These are phyloP conservation scores for Recurvomyces mirabilis DNA, from an alignment of 495 filamentous ascomycete genomes.

Conservation along the genomic window DNA sequence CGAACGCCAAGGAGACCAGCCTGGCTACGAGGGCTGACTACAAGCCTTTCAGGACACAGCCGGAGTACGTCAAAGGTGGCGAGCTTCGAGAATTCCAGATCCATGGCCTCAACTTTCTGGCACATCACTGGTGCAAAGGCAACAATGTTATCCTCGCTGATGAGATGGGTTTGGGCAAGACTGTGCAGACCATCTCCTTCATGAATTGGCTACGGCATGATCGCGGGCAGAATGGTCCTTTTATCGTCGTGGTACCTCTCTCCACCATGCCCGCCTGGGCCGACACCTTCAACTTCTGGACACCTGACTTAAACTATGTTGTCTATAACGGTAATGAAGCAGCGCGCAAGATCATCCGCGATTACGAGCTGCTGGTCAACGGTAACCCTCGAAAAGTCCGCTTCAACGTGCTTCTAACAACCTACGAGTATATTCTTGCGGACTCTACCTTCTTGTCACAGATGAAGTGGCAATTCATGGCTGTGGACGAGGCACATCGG, in stretches of 20 bases:
- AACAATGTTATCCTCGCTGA: slow-evolving; percentile 95
- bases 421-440: slow-evolving; percentile 83
- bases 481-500: slow-evolving; percentile 91
- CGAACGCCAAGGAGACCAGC: slow-evolving; percentile 63
- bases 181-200: slow-evolving; percentile 92
- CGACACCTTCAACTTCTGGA: slow-evolving; percentile 94
- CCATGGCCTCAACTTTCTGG: slow-evolving; percentile 85
- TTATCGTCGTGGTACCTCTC: slow-evolving; percentile 87
- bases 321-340: slow-evolving; percentile 84
- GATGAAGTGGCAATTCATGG: slow-evolving; percentile 95
- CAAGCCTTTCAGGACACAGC: slow-evolving; percentile 64
- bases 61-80: slow-evolving; percentile 72
- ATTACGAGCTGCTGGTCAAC: slow-evolving; percentile 78
- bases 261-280: slow-evolving; percentile 97
- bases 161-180: slow-evolving; percentile 98
- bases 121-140: slow-evolving; percentile 81
- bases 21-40: slow-evolving; percentile 58
- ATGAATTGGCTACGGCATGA: slow-evolving; percentile 97
- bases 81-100: slow-evolving; percentile 89
- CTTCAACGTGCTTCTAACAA: slow-evolving; percentile 91
- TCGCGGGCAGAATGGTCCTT: slow-evolving; percentile 79
- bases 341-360: slow-evolving; percentile 68
- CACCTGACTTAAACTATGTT: slow-evolving; percentile 92
- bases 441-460: slow-evolving; percentile 68
- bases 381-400: slow-evolving; percentile 73